Evolutionary conservation across 2,329 filamentous ascomycete genomes (phyloP), one percentile per base, ranked within the genome.

Genomic region (Colletotrichum brevisporum): DNA sequence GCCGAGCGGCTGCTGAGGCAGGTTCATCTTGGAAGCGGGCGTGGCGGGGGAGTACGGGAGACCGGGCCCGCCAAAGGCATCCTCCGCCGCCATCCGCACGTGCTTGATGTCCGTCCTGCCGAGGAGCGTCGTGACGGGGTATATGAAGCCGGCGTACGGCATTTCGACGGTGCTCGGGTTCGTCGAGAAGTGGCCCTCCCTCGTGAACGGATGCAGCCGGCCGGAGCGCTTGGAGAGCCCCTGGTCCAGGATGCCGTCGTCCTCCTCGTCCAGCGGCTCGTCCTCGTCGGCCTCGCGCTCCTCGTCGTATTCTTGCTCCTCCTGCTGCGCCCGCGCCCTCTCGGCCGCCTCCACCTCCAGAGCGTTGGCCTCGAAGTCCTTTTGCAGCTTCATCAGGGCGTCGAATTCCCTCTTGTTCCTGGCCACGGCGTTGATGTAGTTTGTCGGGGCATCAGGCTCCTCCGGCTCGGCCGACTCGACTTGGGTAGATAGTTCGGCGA

Each of bases 21-120:
- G 82, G 39, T 82, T 86, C 75, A 82, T 88, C 74, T 81, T 87
- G 16, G 85, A 83, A 39, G 82, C 81, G 0, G 92, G 91, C 2
- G 92, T 95, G 1, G 90, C 87, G 1, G 92, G 90, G 2, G 94
- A 97, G 76, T 92, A 86, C 3, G 95, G 95, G 16, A 98, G 83
- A 0, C 90, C 89, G 4, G 81, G 81, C 0, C 95, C 95, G 51
- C 95, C 95, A 77, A 97, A 95, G 1, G 89, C 85, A 51, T 85
- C 87, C 73, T 93, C 89, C 0, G 95, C 93, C 1, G 92, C 87
- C 65, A 91, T 87, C 41, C 86, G 85, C 39, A 98, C 84, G 76
- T 99, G 96, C 65, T 90, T 92, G 51, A 90, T 88, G 66, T 94
- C 88, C 62, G 90, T 88, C 63, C 91, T 84, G 15, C 85, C 85